Evolutionary conservation across 495 filamentous ascomycete genomes (phyloP), one percentile per base, ranked within the genome.

Genomic region (Thermothielavioides terrestris): DNA sequence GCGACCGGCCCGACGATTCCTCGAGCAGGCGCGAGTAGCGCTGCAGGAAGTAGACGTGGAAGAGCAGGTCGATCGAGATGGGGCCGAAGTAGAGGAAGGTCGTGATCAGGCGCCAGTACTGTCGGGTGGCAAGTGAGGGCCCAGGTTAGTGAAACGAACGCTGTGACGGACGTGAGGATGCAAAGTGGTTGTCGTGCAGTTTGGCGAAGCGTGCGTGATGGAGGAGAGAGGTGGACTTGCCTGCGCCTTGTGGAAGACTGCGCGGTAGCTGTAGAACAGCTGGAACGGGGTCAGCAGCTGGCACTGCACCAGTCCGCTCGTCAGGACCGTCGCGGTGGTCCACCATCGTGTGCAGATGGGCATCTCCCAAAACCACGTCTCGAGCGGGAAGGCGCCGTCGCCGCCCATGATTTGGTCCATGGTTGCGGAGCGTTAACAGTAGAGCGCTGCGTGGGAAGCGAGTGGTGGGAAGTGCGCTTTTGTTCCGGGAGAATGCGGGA

Each of bases 351-450:
- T 97, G 60, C 90, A 92, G 20, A 90, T 81, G 2, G 94, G 92
- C 84, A 96, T 95, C 68, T 97, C 91, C 68, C 84, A 95, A 70
- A 95, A 95, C 91, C 92, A 96, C 61, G 89, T 85, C 68, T 95
- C 90, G 7, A 96, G 77, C 21, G 89, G 91, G 58, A 92, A 86
- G 52, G 85, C 82, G 64, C 71, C 84, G 68, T 69, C 76, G 50
- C 75, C 80, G 52, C 74, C 79, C 46, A 83, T 74, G 68, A 85
- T 78, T 53, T 80, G 79, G 53, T 85, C 84, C 84, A 88, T 88
- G 59, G 34, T 37, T 42, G 45, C 35, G 22, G 10, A 26, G 1
- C 11, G 20, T 50, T 37, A 4, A 20, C 6, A 3, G 38, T 6
- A 12, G 6, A 17, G 5, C 18, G 20, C n/a, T n/a, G n/a, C n/a